Conservation (phyloP, 345 rosid species). For the Gossypium mustelinum region DNA sequence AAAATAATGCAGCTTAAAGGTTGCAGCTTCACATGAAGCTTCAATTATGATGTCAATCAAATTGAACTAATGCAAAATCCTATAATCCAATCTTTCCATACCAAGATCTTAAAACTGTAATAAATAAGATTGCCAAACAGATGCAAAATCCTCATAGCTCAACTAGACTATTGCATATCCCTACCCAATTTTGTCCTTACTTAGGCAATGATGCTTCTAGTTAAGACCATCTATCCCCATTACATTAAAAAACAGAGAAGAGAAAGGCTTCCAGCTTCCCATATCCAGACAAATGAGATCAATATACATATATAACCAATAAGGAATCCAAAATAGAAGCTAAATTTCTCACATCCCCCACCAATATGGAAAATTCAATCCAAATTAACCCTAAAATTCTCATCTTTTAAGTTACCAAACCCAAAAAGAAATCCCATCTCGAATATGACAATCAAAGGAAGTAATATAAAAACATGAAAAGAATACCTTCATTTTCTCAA, state of each 20-base stretch:
- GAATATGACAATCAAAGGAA: not conserved
- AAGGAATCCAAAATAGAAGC: slow-evolving; percentile 3
- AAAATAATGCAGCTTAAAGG: not conserved
- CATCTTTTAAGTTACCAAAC: not conserved
- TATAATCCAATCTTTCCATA: not conserved
- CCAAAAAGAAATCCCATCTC: not conserved
- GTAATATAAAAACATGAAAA: not conserved
- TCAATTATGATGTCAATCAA: not conserved
- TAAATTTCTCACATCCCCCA: not conserved
- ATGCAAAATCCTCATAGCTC: not conserved
- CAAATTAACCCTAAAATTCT: not conserved
- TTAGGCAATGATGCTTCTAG: not conserved
- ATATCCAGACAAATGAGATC: not conserved
- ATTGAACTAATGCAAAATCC: not conserved
- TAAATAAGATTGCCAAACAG: slow-evolving; percentile 3
- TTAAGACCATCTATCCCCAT: not conserved
- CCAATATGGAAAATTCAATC: slow-evolving; percentile 1
- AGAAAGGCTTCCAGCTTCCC: not conserved
- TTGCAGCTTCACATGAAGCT: not conserved
- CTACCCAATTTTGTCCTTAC: not conserved
- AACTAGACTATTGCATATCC: not conserved
- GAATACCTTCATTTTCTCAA: slow-evolving; percentile 75
- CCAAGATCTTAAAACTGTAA: not conserved
- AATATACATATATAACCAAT: not conserved
- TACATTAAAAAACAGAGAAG: not conserved